Base-by-base conservation (phyloP, 163 green algal genomes). In the Chlamydomonas reinhardtii region DNA sequence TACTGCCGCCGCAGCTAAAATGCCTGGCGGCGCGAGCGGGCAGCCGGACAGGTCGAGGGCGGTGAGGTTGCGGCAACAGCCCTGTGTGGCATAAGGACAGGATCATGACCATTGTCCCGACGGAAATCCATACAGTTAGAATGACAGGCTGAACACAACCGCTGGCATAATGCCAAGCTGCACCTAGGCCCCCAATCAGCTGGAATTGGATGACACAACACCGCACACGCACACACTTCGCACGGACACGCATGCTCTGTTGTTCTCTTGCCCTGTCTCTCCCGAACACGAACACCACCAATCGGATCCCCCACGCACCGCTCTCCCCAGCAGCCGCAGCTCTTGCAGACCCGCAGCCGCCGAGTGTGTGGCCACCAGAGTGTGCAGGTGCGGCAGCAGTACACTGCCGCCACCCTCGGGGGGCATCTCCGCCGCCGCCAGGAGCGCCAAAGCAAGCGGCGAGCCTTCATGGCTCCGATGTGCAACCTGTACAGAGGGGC, bases 21-120 rank as follows among this genome's bases (percentile, higher is more conserved):
- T 12, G 9, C 24, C 65, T 2, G 35, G 34, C 35, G 70, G 35
- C 35, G 35, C 65, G 5, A 69, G 16, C 2, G n/a, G 29, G 31
- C 43, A 59, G 29, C 22, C 54, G 24, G 79, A 85, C 20, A 85
- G 79, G 66, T 85, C 79, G 31, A 85, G 54, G 0, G 68, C n/a
- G n/a, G 71, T 54, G 31, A 85, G 66, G 4, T 12, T 54, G 0
- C 24, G 32, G 34, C 79, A 85, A 52, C 68, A 69, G 34, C 43
- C 52, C 79, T 85, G 79, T 5, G 65, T 4, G n/a, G 17, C 17
- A 64, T 8, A 8, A 9, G 56, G 56, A 2, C 20, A 12, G 56
- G 8, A 8, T 48, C 39, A 48, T 48, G 39, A 48, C 39, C 39
- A 5, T 48, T 48, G 39, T 48, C 39, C 5, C 39, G 39, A n/a